Conservation (phyloP, 2,329 filamentous ascomycete species). For the Neopestalotiopsis clavispora region DNA sequence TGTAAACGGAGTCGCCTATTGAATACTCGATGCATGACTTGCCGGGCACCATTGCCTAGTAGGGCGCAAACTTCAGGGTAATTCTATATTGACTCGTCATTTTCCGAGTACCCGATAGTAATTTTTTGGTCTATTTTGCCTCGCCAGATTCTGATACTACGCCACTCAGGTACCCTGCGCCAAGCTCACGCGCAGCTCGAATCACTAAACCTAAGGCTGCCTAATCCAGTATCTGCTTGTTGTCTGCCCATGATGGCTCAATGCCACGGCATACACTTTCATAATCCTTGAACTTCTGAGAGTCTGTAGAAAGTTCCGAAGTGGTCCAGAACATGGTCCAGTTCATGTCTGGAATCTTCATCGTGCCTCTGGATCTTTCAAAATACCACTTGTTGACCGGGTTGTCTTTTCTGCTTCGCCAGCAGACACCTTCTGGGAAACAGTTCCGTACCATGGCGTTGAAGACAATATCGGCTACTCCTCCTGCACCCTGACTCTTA, state of each 20-base stretch:
- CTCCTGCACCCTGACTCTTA: conserved; percentile 84
- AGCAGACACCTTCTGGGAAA: conserved; percentile 88
- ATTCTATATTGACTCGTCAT: conserved; percentile 8
- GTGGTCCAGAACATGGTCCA: conserved; percentile 99
- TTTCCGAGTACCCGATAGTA: not conserved
- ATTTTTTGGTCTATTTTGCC: not conserved
- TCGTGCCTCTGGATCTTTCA: conserved; percentile 82
- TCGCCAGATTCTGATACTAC: not conserved
- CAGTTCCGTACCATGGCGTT: conserved; percentile 92
- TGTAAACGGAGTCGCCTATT: not conserved
- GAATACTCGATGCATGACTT: conserved; percentile 5
- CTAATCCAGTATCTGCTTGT: conserved; percentile 62
- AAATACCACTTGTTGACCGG: conserved; percentile 99
- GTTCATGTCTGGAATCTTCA: conserved; percentile 79
- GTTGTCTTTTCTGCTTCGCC: conserved; percentile 88
- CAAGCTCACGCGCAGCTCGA: not conserved
- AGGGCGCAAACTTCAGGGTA: not conserved
- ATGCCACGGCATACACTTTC: conserved; percentile 74
- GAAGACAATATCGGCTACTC: conserved; percentile 95
- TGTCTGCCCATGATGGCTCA: conserved; percentile 67
- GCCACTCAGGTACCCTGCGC: not conserved
- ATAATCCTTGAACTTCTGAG: conserved; percentile 67
- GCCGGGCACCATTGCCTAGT: conserved; percentile 1
- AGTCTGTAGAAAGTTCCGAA: conserved; percentile 61
- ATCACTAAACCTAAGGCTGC: not conserved